Percentiles rank a stretch among this genome's conserved stretches.
Conservation (phyloP, 129 eudicot genomes). For the Calendula officinalis region DNA sequence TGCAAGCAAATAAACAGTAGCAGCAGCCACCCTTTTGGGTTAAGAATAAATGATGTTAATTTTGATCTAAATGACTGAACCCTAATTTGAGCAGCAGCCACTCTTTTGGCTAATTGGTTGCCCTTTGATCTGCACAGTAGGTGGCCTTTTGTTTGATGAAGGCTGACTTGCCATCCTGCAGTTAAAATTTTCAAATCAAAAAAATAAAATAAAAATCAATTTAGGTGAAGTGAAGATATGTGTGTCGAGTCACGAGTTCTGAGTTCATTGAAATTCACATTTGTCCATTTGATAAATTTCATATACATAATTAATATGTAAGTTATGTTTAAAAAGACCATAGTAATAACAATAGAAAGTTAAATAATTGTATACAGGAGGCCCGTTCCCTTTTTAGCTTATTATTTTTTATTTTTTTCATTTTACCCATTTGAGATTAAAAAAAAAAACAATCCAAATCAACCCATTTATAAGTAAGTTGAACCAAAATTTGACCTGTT, state of each 20-base stretch:
- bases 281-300: too few relatives aligned
- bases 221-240: too few relatives aligned
- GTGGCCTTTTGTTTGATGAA: conserved; percentile 56
- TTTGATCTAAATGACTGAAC: conserved; percentile 3
- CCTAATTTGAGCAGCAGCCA: conserved; percentile 69
- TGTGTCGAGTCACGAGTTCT: too few relatives aligned
- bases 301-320: too few relatives aligned
- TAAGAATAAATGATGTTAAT: neutral
- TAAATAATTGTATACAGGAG: neutral
- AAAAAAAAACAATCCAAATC: conserved; percentile 1
- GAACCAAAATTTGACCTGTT: conserved; percentile 42
- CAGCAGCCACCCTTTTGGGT: conserved; percentile 13
- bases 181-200: neutral
- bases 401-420: neutral
- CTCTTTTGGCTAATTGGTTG: conserved; percentile 64
- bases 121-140: conserved; percentile 71
- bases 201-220: too few relatives aligned
- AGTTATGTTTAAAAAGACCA: too few relatives aligned
- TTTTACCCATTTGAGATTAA: neutral
- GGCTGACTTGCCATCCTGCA: conserved; percentile 81
- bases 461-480: neutral
- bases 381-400: neutral
- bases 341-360: neutral
- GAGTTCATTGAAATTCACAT: too few relatives aligned
- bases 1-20: conserved; percentile 36